Base-by-base conservation (phyloP, 1,284 basidiomycete genomes). In the Cryptococcus jaspeensis region DNA sequence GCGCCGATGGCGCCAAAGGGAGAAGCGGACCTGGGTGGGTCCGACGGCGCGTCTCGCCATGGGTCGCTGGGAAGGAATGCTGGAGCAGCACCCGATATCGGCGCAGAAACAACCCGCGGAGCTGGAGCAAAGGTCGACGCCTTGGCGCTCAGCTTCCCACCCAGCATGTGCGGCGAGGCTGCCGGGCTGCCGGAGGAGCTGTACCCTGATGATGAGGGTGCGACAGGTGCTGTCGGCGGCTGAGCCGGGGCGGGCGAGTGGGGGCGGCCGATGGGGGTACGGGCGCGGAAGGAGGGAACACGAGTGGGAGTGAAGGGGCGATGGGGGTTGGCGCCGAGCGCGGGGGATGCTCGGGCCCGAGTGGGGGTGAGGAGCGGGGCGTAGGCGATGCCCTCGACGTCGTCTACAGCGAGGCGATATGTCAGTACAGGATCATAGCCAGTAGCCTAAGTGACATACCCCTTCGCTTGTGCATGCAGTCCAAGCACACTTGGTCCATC, bases 131-230 rank as follows among this genome's bases (percentile, higher is more conserved):
- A 87, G 62, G 86, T 83, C 23, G 80, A 78, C 1, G 86, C 86
- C 73, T 87, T 87, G 46, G 86, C 86, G 59, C 82, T 87, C 44
- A 87, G 80, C 73, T 87, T 87, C 46, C 86, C 86, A 60, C 82
- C 87, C 44, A 87, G 80, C 25, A 82, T 74, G 12, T 81, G 79
- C 18, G 84, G 82, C 2, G 82, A 83, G 0, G 80, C 79, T 18
- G 82, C 71, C 76, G 83, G 75, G 75, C 86, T 75, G 75, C 80
- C 80, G 3, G 82, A 79, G 12, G 73, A 65, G 15, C 68, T 60
- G 49, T 66, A 83, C 71, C 87, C 88, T 20, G 87, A 83, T 18
- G 73, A 84, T 18, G 74, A 67, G 8, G 86, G 64, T 84, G 20
- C n/a, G 32, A n/a, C 45, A 5, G 89, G 50, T 78, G 79, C 60